Evolutionary conservation across 371 early-diverging fungal genomes (phyloP).

Genomic region (Gilbertella persicaria): DNA sequence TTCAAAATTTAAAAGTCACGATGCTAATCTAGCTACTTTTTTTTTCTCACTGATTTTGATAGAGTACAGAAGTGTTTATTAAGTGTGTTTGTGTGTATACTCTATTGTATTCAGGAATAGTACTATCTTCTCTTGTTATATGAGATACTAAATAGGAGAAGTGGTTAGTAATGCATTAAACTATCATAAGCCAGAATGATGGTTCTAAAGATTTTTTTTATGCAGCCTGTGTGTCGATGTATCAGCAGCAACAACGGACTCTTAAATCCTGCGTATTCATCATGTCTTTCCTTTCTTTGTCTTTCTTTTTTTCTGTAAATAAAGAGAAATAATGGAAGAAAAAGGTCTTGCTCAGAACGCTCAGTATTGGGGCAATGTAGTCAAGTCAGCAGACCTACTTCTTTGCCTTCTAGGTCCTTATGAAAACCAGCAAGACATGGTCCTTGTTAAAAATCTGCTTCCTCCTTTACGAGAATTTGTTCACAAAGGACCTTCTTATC

Average conservation of each 20-base stretch:
- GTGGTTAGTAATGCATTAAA: too few relatives aligned
- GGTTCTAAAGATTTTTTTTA: too few relatives aligned
- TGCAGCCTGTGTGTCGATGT: too few relatives aligned
- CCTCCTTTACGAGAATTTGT: slow-evolving; percentile 4
- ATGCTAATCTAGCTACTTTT: background rate
- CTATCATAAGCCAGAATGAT: too few relatives aligned
- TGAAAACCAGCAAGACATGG: slow-evolving; percentile 18
- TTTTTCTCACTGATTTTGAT: background rate
- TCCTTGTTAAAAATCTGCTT: slow-evolving; percentile 9
- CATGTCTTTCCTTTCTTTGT: too few relatives aligned
- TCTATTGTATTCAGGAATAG: background rate
- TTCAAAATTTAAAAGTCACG: too few relatives aligned
- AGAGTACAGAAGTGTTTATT: too few relatives aligned
- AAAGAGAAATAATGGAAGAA: background rate
- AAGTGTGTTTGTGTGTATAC: too few relatives aligned
- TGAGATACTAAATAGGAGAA: too few relatives aligned
- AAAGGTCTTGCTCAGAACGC: background rate
- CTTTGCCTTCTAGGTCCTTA: slow-evolving; percentile 11
- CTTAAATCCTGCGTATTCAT: too few relatives aligned
- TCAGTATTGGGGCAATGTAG: slow-evolving; percentile 26
- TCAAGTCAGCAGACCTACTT: slow-evolving; percentile 20
- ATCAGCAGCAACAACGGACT: too few relatives aligned
- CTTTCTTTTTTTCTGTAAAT: background rate
- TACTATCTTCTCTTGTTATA: too few relatives aligned
- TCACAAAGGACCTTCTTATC: background rate